These are phyloP conservation scores for Cutaneotrichosporon spelunceum DNA, from an alignment of 1,284 basidiomycete genomes.

Conservation along the genomic window DNA sequence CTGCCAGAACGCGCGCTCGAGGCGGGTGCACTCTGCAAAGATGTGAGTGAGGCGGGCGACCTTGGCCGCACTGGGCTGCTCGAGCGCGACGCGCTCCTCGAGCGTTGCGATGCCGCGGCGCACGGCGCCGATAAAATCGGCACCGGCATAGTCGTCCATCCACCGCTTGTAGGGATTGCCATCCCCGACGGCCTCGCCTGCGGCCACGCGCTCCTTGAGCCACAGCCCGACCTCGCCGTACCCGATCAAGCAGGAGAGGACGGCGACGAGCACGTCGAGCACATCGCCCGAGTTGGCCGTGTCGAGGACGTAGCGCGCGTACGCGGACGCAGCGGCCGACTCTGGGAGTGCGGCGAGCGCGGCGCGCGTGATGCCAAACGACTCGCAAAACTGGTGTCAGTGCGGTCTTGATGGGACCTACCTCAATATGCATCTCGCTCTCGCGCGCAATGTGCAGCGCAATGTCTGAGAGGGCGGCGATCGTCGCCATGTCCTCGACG, in stretches of 20 bases:
- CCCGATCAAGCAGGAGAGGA: conserved; percentile 81
- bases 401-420: conserved; percentile 12
- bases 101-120: conserved; percentile 64
- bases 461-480: conserved; percentile 64
- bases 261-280: conserved; percentile 70
- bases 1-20: conserved; percentile 90
- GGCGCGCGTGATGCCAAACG: conserved; percentile 63
- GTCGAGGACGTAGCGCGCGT: conserved; percentile 81
- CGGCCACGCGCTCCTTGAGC: conserved; percentile 61
- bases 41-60: conserved; percentile 67
- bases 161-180: conserved; percentile 70
- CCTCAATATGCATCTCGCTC: conserved; percentile 65
- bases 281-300: conserved; percentile 69
- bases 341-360: conserved; percentile 65
- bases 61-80: conserved; percentile 63
- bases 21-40: conserved; percentile 71
- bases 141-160: conserved; percentile 78
- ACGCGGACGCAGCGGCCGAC: conserved; percentile 69
- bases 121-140: conserved; percentile 68
- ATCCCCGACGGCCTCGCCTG: conserved; percentile 59
- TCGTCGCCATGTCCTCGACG: conserved; percentile 63
- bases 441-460: conserved; percentile 67
- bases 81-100: conserved; percentile 60
- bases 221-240: conserved; percentile 92
- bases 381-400: conserved; percentile 58